These are phyloP conservation scores for Ampelocalamus luodianensis DNA, from an alignment of 176 grass and related monocot species.

Conservation along the genomic window DNA sequence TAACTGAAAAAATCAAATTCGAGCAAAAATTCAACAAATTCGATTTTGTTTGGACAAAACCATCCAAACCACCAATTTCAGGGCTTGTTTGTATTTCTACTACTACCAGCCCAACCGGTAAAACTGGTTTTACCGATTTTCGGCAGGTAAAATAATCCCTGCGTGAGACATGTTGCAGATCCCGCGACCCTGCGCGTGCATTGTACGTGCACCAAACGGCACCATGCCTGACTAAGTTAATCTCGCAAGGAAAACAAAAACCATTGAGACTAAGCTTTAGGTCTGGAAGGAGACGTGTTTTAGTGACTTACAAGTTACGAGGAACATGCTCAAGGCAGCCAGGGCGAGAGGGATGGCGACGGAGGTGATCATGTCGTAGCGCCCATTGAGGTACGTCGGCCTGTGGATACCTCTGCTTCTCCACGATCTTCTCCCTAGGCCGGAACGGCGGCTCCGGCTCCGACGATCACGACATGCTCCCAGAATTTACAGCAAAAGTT, in stretches of 20 bases:
- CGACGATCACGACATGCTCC: not conserved
- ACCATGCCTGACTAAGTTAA: not conserved
- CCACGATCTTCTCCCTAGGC: conserved; percentile 67
- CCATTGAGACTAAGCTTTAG: not conserved
- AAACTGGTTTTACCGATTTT: no score
- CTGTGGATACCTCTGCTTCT: conserved; percentile 63
- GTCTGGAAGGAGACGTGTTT: not conserved
- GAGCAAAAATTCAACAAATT: no score
- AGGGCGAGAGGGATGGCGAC: conserved; percentile 77
- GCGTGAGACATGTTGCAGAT: conserved; percentile 82
- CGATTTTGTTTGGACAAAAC: no score
- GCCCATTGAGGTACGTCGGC: conserved; percentile 75
- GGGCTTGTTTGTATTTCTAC: no score
- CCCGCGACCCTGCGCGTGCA: conserved; percentile 59
- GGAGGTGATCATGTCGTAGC: conserved; percentile 69
- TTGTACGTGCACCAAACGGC: not conserved
- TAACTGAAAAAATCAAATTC: no score
- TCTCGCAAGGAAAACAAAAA: not conserved
- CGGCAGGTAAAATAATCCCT: no score
- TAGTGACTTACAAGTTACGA: conserved; percentile 49
- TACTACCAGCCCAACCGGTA: no score
- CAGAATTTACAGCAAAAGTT: not conserved
- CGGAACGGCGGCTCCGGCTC: no score
- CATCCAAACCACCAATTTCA: no score
- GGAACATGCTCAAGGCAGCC: conserved; percentile 60